A percentile compares a stretch with the other conserved stretches of the same genome.
phyloP scores from a whole-genome alignment of 768 basidiomycete genomes.

The Clathrus columnatus region DNA sequence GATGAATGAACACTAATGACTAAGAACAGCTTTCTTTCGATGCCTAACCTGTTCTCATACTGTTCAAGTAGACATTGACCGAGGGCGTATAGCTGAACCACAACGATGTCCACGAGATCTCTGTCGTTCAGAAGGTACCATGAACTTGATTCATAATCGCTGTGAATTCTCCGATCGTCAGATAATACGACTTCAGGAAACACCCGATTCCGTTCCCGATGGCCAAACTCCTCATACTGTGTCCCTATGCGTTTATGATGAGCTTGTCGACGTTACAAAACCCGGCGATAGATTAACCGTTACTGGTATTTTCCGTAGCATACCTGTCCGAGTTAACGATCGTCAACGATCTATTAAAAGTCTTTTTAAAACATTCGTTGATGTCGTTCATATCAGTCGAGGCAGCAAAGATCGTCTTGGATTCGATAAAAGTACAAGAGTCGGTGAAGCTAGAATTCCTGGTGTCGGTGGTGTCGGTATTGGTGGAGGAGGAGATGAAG shows the following conservation, averaged over 20 bases:
- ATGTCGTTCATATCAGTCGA: slow-evolving; percentile 83
- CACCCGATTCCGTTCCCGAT: slow-evolving; percentile 94
- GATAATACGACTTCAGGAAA: slow-evolving; percentile 92
- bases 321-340: slow-evolving; percentile 93
- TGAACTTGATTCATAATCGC: slow-evolving; percentile 94
- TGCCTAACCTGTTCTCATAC: slow-evolving; percentile 94
- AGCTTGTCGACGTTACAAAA: slow-evolving; percentile 92
- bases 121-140: slow-evolving; percentile 79
- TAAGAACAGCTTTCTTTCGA: slow-evolving; percentile 76
- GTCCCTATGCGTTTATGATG: slow-evolving; percentile 94
- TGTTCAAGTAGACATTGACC: slow-evolving; percentile 93
- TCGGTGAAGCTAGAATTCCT: slow-evolving; percentile 58
- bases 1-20: not conserved
- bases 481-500: slow-evolving; percentile 52
- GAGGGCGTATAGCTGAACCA: slow-evolving; percentile 96
- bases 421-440: slow-evolving; percentile 70
- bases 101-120: slow-evolving; percentile 87
- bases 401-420: slow-evolving; percentile 49
- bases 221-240: slow-evolving; percentile 98
- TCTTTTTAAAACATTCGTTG: slow-evolving; percentile 95
- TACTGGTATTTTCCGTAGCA: slow-evolving; percentile 90
- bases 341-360: slow-evolving; percentile 87
- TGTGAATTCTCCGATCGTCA: slow-evolving; percentile 95
- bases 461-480: slow-evolving; percentile 66
- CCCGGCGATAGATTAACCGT: slow-evolving; percentile 90